Evolutionary conservation across 1,139 yeast species (phyloP).

Genomic region (Candida buenavistaensis): DNA sequence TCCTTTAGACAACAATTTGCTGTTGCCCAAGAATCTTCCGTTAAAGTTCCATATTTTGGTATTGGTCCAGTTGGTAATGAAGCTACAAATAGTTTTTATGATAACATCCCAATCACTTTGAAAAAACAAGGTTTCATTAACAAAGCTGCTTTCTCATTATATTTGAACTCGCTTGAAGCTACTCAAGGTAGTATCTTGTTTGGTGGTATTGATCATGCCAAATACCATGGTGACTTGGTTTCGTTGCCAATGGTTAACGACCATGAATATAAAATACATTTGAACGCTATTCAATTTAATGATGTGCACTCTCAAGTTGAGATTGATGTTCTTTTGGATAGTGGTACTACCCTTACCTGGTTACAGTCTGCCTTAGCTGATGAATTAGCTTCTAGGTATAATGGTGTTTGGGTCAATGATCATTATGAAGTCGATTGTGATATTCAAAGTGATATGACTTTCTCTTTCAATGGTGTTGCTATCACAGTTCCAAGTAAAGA

Average conservation of each 20-base stretch:
- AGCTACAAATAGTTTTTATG: slow-evolving; percentile 18
- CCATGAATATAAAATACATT: too few relatives aligned
- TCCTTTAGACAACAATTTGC: slow-evolving; percentile 17
- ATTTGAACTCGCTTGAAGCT: slow-evolving; percentile 23
- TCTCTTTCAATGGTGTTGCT: too few relatives aligned
- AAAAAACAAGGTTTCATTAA: slow-evolving; percentile 46
- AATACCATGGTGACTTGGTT: slow-evolving; percentile 23
- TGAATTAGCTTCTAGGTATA: too few relatives aligned
- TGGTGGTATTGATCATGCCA: slow-evolving; percentile 31
- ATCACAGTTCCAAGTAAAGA: too few relatives aligned
- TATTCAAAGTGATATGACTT: too few relatives aligned
- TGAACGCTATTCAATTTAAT: too few relatives aligned
- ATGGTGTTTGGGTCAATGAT: too few relatives aligned
- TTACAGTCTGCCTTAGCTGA: too few relatives aligned
- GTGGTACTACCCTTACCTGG: too few relatives aligned
- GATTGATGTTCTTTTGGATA: too few relatives aligned
- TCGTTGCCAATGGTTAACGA: slow-evolving; percentile 6
- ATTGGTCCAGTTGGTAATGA: slow-evolving; percentile 17
- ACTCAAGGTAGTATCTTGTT: slow-evolving; percentile 25
- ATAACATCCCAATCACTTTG: slow-evolving; percentile 31
- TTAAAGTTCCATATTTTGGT: slow-evolving; percentile 20
- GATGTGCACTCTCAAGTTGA: too few relatives aligned
- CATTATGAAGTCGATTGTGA: too few relatives aligned
- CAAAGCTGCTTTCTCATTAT: slow-evolving; percentile 37
- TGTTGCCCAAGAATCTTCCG: slow-evolving; percentile 12